Evolutionary conservation across 2,329 filamentous ascomycete genomes (phyloP).

Genomic region (Cadophora sp.): DNA sequence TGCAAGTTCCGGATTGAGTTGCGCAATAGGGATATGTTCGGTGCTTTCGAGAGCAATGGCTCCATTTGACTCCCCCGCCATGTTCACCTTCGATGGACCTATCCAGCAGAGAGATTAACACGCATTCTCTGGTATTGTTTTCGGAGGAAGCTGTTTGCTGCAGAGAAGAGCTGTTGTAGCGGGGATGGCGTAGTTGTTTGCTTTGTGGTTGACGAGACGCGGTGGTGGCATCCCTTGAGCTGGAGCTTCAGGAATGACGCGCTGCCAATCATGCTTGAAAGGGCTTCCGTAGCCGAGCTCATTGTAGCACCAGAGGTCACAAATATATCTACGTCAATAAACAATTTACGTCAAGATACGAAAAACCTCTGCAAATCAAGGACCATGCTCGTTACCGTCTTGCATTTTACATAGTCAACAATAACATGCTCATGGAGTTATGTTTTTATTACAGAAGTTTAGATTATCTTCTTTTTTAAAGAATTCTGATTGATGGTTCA

Average conservation of each 20-base stretch:
- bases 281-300: slow-evolving; percentile 9
- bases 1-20: slow-evolving; percentile 57
- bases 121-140: slow-evolving; percentile 3
- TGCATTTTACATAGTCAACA: too few species aligned
- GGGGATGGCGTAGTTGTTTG: neutral
- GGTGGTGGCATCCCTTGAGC: neutral
- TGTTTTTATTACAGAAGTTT: too few species aligned
- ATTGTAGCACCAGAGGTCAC: neutral
- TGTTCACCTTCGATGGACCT: slow-evolving; percentile 24
- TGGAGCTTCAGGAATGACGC: slow-evolving; percentile 21
- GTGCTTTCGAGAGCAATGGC: slow-evolving; percentile 34
- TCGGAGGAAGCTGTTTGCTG: too few species aligned
- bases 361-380: neutral
- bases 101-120: slow-evolving; percentile 12
- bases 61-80: slow-evolving; percentile 32
- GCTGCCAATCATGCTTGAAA: neutral
- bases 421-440: too few species aligned
- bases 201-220: slow-evolving; percentile 10
- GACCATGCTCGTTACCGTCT: too few species aligned
- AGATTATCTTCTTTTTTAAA: too few species aligned
- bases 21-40: slow-evolving; percentile 59
- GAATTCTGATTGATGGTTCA: too few species aligned
- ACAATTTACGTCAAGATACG: neutral
- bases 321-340: neutral
- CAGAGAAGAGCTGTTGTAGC: neutral